Percentiles rank a stretch among this genome's conserved stretches.
Conservation (phyloP, 805 yeast species). For the Cyberlindnera mycetangii region DNA sequence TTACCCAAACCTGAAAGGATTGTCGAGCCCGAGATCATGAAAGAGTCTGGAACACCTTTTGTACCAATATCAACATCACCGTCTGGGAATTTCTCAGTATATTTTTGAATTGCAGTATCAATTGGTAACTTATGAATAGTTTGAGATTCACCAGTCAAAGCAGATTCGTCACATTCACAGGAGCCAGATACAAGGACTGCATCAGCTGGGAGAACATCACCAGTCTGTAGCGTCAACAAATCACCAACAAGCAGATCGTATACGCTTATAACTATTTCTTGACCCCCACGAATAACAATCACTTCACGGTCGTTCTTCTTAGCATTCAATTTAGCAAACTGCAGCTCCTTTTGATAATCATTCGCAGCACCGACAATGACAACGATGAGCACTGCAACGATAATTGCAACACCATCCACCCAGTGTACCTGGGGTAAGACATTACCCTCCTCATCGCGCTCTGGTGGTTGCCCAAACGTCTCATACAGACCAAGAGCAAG, state of each 20-base stretch:
- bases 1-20: conserved; percentile 82
- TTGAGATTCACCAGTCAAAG: conserved; percentile 91
- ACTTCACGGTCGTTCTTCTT: conserved; percentile 83
- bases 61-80: conserved; percentile 36
- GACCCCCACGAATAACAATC: conserved; percentile 71
- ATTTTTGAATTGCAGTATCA: conserved; percentile 32
- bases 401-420: conserved; percentile 98
- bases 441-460: conserved; percentile 74
- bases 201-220: conserved; percentile 92
- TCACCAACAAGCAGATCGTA: conserved; percentile 86
- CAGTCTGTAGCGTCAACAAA: conserved; percentile 77
- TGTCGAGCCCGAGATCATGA: conserved; percentile 88
- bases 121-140: conserved; percentile 72
- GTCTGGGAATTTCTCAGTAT: conserved; percentile 27
- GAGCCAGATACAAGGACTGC: conserved; percentile 69
- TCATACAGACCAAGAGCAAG: conserved; percentile 90
- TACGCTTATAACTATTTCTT: conserved; percentile 64
- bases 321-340: conserved; percentile 82
- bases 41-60: conserved; percentile 62
- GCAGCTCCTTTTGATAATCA: conserved; percentile 94
- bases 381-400: conserved; percentile 86
- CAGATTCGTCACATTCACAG: conserved; percentile 87
- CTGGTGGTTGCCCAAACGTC: conserved; percentile 79
- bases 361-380: conserved; percentile 93
- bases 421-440: conserved; percentile 85